Conservation (phyloP, 2,329 filamentous ascomycete genomes). For the Metarhizium brunneum region DNA sequence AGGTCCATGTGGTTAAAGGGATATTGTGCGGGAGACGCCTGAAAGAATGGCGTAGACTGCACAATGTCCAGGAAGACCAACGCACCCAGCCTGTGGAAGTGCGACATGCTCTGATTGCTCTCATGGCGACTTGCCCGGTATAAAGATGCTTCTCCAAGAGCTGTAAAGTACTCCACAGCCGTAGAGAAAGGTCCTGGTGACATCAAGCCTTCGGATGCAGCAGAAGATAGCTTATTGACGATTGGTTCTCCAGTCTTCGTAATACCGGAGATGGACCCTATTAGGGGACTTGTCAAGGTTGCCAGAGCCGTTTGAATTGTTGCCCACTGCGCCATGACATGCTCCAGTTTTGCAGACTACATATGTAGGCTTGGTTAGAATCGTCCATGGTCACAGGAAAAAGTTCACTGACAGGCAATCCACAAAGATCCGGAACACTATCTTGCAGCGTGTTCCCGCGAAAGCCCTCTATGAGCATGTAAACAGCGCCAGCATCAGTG, state of each 20-base stretch:
- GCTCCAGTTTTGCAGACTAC: conserved; percentile 10
- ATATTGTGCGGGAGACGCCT: conserved; percentile 6
- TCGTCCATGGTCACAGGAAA: neutral
- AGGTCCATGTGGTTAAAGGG: conserved; percentile 24
- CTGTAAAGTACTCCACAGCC: conserved; percentile 13
- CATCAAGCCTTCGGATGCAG: neutral
- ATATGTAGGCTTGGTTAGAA: neutral
- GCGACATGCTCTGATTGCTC: neutral
- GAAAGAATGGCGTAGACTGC: conserved; percentile 11
- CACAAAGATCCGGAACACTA: conserved; percentile 10
- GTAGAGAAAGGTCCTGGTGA: conserved; percentile 12
- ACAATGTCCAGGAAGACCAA: conserved; percentile 17
- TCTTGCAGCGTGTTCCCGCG: conserved; percentile 14
- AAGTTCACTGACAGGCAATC: conserved; percentile 10
- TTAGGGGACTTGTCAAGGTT: conserved; percentile 11
- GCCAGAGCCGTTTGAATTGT: conserved; percentile 3
- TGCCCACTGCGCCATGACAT: conserved; percentile 15
- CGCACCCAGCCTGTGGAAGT: conserved; percentile 5
- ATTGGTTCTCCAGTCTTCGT: conserved; percentile 11
- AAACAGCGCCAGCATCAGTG: conserved; percentile 10
- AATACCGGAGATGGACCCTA: conserved; percentile 16
- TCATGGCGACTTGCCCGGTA: neutral
- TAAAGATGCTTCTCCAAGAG: conserved; percentile 10
- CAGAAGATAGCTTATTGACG: conserved; percentile 11
- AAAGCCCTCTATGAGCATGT: conserved; percentile 19